A percentile compares a stretch with the other conserved stretches of the same genome.
phyloP scores from a whole-genome alignment of 2,329 filamentous ascomycete genomes.

The Mycosphaerella arachidis region DNA sequence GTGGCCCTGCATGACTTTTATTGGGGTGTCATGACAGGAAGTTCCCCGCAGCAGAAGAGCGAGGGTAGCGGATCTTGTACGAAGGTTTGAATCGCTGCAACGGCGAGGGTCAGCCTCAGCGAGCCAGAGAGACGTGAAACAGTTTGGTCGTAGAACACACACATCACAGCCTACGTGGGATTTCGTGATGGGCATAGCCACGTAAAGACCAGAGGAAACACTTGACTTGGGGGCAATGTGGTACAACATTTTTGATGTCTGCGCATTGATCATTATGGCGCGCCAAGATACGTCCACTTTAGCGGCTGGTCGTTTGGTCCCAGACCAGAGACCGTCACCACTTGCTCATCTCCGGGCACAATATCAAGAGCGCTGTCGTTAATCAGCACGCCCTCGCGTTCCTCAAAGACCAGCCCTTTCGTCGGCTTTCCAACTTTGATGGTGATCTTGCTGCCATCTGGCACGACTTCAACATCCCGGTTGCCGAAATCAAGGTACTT shows the following conservation, averaged over 20 bases:
- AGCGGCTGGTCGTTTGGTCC: conserved; percentile 36
- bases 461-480: conserved; percentile 44
- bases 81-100: neutral
- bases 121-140: neutral
- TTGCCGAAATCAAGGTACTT: conserved; percentile 54
- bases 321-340: conserved; percentile 42
- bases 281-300: conserved; percentile 45
- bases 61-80: neutral
- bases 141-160: neutral
- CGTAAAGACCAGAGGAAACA: neutral
- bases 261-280: conserved; percentile 12
- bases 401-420: conserved; percentile 59
- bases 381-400: conserved; percentile 50
- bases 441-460: conserved; percentile 38
- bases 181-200: neutral
- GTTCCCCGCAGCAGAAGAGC: neutral
- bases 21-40: neutral
- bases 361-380: conserved; percentile 56
- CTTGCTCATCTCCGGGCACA: conserved; percentile 55
- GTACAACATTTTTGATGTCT: neutral
- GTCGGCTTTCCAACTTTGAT: conserved; percentile 51
- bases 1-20: neutral
- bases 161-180: neutral
- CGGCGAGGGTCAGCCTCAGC: neutral
- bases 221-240: neutral